These are phyloP conservation scores for Zoysia japonica DNA, from an alignment of 176 grass and related monocot genomes.

Conservation along the genomic window DNA sequence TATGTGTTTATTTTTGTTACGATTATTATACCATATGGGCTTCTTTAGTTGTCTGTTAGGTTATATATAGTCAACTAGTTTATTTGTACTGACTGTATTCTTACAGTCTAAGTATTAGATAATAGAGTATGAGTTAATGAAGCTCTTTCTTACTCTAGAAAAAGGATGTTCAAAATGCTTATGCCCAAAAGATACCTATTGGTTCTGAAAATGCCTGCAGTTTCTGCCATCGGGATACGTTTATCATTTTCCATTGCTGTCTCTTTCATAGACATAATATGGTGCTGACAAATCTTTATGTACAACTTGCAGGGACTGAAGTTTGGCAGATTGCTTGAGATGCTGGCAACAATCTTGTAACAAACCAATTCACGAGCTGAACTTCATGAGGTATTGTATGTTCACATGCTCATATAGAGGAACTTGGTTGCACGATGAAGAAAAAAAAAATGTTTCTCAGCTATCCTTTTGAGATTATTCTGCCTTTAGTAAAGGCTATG, in stretches of 20 bases:
- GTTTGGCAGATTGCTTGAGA: neutral
- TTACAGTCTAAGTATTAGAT: too few relatives aligned
- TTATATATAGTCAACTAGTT: neutral
- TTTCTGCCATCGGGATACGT: neutral
- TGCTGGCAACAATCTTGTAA: too few relatives aligned
- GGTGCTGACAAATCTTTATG: conserved; percentile 22
- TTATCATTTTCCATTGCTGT: neutral
- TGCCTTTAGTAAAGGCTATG: too few relatives aligned
- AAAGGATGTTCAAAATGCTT: neutral
- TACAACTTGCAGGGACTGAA: conserved; percentile 41
- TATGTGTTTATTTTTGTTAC: neutral
- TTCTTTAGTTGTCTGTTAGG: neutral
- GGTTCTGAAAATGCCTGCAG: neutral
- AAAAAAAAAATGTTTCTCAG: too few relatives aligned
- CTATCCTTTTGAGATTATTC: too few relatives aligned
- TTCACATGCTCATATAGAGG: too few relatives aligned
- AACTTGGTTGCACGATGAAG: too few relatives aligned
- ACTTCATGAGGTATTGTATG: too few relatives aligned
- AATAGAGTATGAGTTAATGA: neutral
- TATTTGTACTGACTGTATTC: too few relatives aligned
- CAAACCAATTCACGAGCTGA: neutral
- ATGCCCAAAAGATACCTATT: neutral
- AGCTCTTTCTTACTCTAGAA: neutral
- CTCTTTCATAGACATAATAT: neutral
- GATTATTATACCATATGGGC: neutral